These are phyloP conservation scores for Wilcoxina mikolae DNA, from an alignment of 495 filamentous ascomycete species.

Conservation along the genomic window DNA sequence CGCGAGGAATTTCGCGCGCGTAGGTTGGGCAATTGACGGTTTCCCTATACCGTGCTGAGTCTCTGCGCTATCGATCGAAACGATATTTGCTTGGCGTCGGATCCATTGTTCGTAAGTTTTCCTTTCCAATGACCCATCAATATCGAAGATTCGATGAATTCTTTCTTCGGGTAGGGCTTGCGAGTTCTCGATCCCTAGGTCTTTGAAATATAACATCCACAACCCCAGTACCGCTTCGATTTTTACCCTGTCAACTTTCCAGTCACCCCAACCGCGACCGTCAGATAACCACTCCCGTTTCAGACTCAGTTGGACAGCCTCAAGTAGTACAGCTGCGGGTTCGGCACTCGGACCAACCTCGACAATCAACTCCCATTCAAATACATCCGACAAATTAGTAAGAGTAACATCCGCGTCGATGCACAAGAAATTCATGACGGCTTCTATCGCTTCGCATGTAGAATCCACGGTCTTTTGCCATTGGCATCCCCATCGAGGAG, in stretches of 20 bases:
- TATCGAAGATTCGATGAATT: background rate
- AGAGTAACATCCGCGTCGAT: conserved; percentile 1
- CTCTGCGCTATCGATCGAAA: background rate
- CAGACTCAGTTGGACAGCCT: background rate
- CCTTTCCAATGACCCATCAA: background rate
- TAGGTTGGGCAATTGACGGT: background rate
- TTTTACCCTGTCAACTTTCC: conserved; percentile 6
- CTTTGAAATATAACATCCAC: conserved; percentile 14
- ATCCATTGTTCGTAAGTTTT: background rate
- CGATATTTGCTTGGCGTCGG: background rate
- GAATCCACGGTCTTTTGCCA: conserved; percentile 6
- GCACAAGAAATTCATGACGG: conserved; percentile 12
- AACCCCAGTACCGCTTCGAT: conserved; percentile 13
- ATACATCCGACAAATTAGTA: background rate
- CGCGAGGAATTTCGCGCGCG: background rate
- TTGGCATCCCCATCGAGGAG: conserved; percentile 7
- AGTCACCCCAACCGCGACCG: conserved; percentile 12
- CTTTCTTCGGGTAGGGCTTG: background rate
- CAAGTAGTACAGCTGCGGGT: background rate
- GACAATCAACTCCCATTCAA: conserved; percentile 10
- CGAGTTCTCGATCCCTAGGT: background rate
- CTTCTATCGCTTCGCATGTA: conserved; percentile 5
- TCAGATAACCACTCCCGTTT: conserved; percentile 1
- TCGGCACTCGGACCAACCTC: background rate
- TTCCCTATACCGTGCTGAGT: background rate